phyloP scores from a whole-genome alignment of 306 rosid species.

The Quercus wislizeni region DNA sequence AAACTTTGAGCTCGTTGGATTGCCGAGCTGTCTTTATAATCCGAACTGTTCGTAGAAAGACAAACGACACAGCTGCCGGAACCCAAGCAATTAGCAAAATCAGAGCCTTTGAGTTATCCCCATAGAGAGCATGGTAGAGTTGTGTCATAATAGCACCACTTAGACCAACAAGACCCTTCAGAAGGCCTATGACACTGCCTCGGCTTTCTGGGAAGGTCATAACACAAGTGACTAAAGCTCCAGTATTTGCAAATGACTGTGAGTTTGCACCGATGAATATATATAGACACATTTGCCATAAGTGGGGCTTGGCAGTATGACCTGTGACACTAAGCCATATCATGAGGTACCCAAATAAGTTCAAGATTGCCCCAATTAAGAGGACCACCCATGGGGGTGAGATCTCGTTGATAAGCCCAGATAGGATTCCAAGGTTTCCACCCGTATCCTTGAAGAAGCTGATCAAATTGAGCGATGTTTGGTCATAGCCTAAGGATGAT shows the following conservation, averaged over 20 bases:
- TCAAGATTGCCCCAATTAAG: slow-evolving; percentile 51
- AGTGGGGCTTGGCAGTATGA: slow-evolving; percentile 34
- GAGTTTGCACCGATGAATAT: slow-evolving; percentile 73
- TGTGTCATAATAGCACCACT: slow-evolving; percentile 73
- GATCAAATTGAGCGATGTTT: slow-evolving; percentile 61
- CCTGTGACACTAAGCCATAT: slow-evolving; percentile 65
- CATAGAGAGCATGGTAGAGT: slow-evolving; percentile 53
- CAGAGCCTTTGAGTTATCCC: slow-evolving; percentile 38
- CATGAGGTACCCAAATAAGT: slow-evolving; percentile 76
- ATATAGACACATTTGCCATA: slow-evolving; percentile 80
- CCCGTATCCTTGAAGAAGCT: slow-evolving; percentile 86
- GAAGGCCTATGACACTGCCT: slow-evolving; percentile 63
- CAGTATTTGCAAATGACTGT: slow-evolving; percentile 58
- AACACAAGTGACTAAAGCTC: slow-evolving; percentile 60
- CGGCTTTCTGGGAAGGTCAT: slow-evolving; percentile 63
- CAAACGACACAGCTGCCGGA: slow-evolving; percentile 47
- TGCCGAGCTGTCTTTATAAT: slow-evolving; percentile 19
- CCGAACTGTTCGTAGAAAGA: slow-evolving; percentile 48
- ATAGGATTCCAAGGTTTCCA: slow-evolving; percentile 48
- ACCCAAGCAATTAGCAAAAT: slow-evolving; percentile 62
- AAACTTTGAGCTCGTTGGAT: slow-evolving; percentile 44
- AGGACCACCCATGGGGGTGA: slow-evolving; percentile 66
- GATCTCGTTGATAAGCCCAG: slow-evolving; percentile 66
- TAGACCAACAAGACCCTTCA: slow-evolving; percentile 71
- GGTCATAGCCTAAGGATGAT: slow-evolving; percentile 63